phyloP scores from a whole-genome alignment of 495 filamentous ascomycete genomes.

The Physcia stellaris region DNA sequence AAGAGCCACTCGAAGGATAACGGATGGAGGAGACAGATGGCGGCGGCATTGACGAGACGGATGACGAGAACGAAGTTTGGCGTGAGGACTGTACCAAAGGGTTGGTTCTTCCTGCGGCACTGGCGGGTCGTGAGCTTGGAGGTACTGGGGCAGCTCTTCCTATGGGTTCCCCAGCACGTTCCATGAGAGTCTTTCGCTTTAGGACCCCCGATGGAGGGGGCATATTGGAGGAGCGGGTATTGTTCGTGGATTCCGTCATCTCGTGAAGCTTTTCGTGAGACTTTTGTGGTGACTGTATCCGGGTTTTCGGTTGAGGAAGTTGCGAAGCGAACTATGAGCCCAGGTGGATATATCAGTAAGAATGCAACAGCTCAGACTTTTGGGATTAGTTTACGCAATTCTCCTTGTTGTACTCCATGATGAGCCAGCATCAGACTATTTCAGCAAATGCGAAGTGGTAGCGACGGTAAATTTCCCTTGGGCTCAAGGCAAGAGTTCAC shows the following conservation, averaged over 20 bases:
- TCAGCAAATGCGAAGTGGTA: too few relatives aligned
- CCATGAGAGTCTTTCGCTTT: constrained; percentile 44
- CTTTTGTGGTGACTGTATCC: constrained; percentile 20
- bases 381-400: constrained; percentile 15
- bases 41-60: constrained; percentile 26
- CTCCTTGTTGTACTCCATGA: constrained; percentile 15
- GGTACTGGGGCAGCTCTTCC: constrained; percentile 24
- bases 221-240: constrained; percentile 44
- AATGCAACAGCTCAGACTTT: too few relatives aligned
- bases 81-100: constrained; percentile 27
- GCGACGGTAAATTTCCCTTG: too few relatives aligned
- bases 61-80: constrained; percentile 30
- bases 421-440: too few relatives aligned
- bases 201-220: constrained; percentile 31
- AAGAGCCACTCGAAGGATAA: constrained; percentile 32
- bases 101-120: constrained; percentile 22
- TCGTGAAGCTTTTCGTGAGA: constrained; percentile 31
- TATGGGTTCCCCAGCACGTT: constrained; percentile 41
- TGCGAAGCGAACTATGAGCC: constrained; percentile 13
- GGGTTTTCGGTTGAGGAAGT: constrained; percentile 11
- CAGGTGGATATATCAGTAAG: neutral
- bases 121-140: constrained; percentile 22
- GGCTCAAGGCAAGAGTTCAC: too few relatives aligned
- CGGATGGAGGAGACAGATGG: constrained; percentile 34
- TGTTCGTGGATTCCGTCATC: constrained; percentile 52